phyloP scores from a whole-genome alignment of 148 eudicot species.

The Arbutus unedo region DNA sequence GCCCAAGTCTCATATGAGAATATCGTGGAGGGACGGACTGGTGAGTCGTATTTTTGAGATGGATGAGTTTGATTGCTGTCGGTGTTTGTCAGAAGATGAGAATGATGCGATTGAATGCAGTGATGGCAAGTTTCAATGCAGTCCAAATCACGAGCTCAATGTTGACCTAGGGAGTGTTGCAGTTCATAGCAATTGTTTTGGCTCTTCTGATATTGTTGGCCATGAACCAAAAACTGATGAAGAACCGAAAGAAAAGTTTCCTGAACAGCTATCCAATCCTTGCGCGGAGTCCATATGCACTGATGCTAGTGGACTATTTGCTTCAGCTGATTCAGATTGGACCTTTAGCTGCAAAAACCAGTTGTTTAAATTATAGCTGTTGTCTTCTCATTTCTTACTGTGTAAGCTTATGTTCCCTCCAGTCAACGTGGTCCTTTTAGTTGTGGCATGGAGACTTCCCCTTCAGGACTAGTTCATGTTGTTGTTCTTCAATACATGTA shows the following conservation, averaged over 20 bases:
- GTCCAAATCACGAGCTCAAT: slow-evolving; percentile 12
- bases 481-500: background rate
- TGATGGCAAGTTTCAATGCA: slow-evolving; percentile 13
- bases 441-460: slow-evolving; percentile 5
- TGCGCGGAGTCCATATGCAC: slow-evolving; percentile 42
- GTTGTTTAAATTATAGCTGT: slow-evolving; percentile 33
- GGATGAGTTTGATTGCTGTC: slow-evolving; percentile 67
- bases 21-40: slow-evolving; percentile 72
- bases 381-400: slow-evolving; percentile 1
- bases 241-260: slow-evolving; percentile 21
- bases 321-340: slow-evolving; percentile 56
- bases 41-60: slow-evolving; percentile 43
- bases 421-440: background rate
- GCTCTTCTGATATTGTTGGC: slow-evolving; percentile 24
- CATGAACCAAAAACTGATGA: slow-evolving; percentile 17
- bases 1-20: slow-evolving; percentile 39
- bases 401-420: slow-evolving; percentile 10
- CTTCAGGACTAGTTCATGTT: background rate
- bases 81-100: slow-evolving; percentile 73
- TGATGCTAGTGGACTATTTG: slow-evolving; percentile 36
- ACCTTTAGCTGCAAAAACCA: slow-evolving; percentile 40
- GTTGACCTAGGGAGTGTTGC: slow-evolving; percentile 12
- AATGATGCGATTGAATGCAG: slow-evolving; percentile 23
- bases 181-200: slow-evolving; percentile 12
- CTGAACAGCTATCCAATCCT: slow-evolving; percentile 20